Evolutionary conservation across 73 alveolate species (phyloP), one percentile per base, ranked within the genome.

Genomic region (Durusdinium trenchii): DNA sequence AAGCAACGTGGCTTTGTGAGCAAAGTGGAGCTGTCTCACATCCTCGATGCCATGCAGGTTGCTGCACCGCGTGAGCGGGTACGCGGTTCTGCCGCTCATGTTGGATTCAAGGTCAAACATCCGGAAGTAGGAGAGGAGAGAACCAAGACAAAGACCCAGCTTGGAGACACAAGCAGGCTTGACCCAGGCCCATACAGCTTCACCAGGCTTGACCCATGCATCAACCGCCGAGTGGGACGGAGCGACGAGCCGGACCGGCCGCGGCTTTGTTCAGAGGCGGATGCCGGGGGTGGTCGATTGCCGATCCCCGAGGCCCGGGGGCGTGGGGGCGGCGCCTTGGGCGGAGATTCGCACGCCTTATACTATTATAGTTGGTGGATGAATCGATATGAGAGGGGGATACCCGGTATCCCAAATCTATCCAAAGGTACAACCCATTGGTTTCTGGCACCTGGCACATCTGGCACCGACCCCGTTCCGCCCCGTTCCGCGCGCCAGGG

Each of bases 11-110:
- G 98, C 98, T 91, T 69, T 28, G 89, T 91, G 54, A 91, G 98
- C 98, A 91, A 91, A 89, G 98, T 91, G 78, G 98, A 91, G 76
- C 60, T 91, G 6, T 52, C 90, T 5, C 98, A 91, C 89, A 91
- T 91, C 52, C 40, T 91, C 79, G 98, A 91, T 48, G 98, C 98
- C 60, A 91, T 91, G 98, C 98, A 91, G 98, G 98, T 45, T 16
- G 30, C 64, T 20, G 64, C 9, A 54, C 64, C 20, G 28, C 64
- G 64, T 12, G 20, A 54, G n/a, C n/a, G n/a, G n/a, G n/a, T n/a
- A n/a, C 48, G 84, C 46, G 1, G 40, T 30, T 23, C 30, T 32
- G 73, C 30, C 4, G 73, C 18, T 23, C 7, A 32, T 23, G 18
- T 1, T 60, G 3, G 73, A 1, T 60, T 57, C 69, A 23, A 32